These are phyloP conservation scores for Pseudogymnoascus sp. DNA, from an alignment of 2,329 filamentous ascomycete species.

Conservation along the genomic window DNA sequence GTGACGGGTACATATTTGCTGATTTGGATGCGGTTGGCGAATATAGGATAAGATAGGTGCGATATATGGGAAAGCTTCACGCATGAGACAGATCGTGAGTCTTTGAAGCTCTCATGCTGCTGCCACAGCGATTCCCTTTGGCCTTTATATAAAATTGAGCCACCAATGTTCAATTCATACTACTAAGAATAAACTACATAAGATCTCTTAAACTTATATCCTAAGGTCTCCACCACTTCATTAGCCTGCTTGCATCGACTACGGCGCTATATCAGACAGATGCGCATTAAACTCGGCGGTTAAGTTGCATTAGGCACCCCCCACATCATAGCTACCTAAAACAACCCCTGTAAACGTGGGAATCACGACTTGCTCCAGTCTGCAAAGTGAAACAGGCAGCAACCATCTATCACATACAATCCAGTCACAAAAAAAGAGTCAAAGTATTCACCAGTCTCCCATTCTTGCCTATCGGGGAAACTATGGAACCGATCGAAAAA, in stretches of 20 bases:
- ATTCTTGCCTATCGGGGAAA: slow-evolving; percentile 5
- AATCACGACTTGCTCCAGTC: neutral
- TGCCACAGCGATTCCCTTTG: no score
- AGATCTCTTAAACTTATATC: neutral
- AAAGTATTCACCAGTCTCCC: slow-evolving; percentile 7
- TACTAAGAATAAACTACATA: neutral
- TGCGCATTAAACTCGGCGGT: neutral
- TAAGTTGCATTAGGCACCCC: neutral
- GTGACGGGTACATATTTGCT: no score
- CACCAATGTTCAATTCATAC: neutral
- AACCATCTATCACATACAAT: neutral
- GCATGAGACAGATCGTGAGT: no score
- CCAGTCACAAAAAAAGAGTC: neutral
- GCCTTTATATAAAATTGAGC: neutral
- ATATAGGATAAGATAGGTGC: no score
- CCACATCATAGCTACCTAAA: neutral
- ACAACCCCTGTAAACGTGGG: neutral
- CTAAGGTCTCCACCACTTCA: neutral
- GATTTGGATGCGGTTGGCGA: no score
- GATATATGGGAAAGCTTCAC: no score
- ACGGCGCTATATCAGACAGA: neutral
- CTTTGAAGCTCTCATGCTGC: no score
- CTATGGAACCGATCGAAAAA: slow-evolving; percentile 5
- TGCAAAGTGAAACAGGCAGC: neutral
- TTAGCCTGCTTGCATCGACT: no score